These are phyloP conservation scores for Mycena epipterygia DNA, from an alignment of 768 basidiomycete species.

Conservation along the genomic window DNA sequence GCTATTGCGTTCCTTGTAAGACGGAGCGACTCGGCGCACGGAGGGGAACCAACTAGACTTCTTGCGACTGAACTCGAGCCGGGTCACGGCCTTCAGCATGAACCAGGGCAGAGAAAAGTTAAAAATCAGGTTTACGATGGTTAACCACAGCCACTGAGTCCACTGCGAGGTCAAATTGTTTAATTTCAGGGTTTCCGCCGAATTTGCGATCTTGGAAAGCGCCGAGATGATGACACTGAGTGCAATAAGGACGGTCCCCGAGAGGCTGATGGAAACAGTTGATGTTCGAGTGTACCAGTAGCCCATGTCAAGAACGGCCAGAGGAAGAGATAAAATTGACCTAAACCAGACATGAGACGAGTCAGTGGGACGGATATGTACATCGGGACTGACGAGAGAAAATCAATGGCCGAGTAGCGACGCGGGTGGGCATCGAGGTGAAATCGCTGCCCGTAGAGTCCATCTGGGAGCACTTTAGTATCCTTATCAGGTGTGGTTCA, in stretches of 20 bases:
- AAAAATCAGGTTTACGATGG: conserved; percentile 1
- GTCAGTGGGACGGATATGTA: background rate
- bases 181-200: conserved; percentile 1
- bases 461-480: conserved; percentile 37
- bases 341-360: conserved; percentile 28
- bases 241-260: conserved; percentile 43
- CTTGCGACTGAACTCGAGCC: conserved; percentile 2
- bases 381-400: conserved; percentile 33
- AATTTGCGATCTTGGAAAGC: conserved; percentile 17
- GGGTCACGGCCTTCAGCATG: conserved; percentile 29
- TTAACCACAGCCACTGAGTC: conserved; percentile 16
- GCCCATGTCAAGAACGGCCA: conserved; percentile 39
- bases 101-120: conserved; percentile 18
- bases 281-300: conserved; percentile 55
- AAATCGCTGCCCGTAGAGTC: conserved; percentile 45
- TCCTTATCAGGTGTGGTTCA: background rate
- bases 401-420: conserved; percentile 33
- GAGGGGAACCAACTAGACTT: background rate
- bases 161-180: background rate
- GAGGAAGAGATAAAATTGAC: conserved; percentile 23
- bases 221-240: conserved; percentile 22
- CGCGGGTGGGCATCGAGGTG: conserved; percentile 47
- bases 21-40: conserved; percentile 12
- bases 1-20: conserved; percentile 32
- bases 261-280: conserved; percentile 47